Conservation (phyloP, 2,329 filamentous ascomycete species). For the Aureobasidium sp. region DNA sequence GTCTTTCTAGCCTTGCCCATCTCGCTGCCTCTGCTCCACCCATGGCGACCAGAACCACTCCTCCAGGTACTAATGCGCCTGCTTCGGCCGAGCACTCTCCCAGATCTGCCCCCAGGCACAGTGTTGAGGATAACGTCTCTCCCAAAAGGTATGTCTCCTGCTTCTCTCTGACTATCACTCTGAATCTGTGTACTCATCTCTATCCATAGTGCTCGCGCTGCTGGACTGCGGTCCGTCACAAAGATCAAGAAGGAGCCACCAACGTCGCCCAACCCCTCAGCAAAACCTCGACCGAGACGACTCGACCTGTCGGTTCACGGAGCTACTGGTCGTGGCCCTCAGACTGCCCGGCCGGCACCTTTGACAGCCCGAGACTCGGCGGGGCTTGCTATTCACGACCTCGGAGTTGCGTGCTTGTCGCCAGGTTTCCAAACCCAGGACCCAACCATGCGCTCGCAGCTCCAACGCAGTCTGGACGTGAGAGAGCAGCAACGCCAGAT, state of each 20-base stretch:
- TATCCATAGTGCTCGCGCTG: slow-evolving; percentile 12
- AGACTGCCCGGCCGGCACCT: slow-evolving; percentile 53
- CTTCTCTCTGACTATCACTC: not conserved
- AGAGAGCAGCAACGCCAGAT: slow-evolving; percentile 90
- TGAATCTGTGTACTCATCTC: slow-evolving; percentile 20
- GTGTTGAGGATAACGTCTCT: slow-evolving; percentile 42
- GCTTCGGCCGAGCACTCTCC: slow-evolving; percentile 25
- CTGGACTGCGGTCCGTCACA: slow-evolving; percentile 52
- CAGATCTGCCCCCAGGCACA: slow-evolving; percentile 12
- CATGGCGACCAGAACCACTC: slow-evolving; percentile 27
- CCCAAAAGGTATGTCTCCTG: slow-evolving; percentile 36
- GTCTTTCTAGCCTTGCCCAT: slow-evolving; percentile 14
- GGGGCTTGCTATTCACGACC: slow-evolving; percentile 75
- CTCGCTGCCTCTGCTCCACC: slow-evolving; percentile 24
- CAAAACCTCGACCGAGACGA: slow-evolving; percentile 66
- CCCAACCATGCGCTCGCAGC: slow-evolving; percentile 89
- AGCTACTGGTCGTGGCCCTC: slow-evolving; percentile 32
- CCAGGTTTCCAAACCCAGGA: slow-evolving; percentile 95
- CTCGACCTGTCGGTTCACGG: slow-evolving; percentile 60
- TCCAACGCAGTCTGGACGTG: slow-evolving; percentile 88
- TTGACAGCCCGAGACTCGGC: slow-evolving; percentile 67
- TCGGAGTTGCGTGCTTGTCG: slow-evolving; percentile 87
- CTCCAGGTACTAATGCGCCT: slow-evolving; percentile 27
- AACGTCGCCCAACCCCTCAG: slow-evolving; percentile 69
- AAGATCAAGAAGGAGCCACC: slow-evolving; percentile 93